A percentile compares a stretch with the other conserved stretches of the same genome.
Conservation (phyloP, 2,329 filamentous ascomycete genomes). For the Sordariomycetes sp. region DNA sequence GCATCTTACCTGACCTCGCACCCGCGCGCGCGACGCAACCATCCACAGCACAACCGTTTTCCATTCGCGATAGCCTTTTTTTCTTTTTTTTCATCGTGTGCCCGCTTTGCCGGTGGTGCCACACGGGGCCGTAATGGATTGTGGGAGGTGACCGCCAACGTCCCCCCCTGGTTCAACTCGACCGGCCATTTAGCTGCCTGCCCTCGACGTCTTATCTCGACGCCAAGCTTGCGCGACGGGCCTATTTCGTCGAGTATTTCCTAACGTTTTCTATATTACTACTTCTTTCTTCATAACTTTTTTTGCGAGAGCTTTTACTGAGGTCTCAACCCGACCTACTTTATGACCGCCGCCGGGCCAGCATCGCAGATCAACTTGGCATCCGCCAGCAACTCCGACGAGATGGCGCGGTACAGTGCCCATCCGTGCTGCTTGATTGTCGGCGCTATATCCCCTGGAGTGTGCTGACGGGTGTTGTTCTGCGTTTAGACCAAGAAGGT, state of each 20-base stretch:
- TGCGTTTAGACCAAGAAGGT: neutral
- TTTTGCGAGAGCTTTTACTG: neutral
- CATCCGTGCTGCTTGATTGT: neutral
- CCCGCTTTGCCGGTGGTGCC: neutral
- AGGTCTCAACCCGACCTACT: neutral
- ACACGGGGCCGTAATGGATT: neutral
- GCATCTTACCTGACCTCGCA: neutral
- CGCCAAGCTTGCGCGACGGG: neutral
- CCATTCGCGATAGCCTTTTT: neutral
- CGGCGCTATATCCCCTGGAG: neutral
- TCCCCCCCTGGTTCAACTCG: neutral
- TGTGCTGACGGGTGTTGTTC: neutral
- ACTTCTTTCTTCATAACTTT: no score
- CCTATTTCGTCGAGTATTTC: neutral
- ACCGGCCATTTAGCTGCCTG: neutral
- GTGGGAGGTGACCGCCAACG: neutral
- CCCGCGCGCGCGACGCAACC: neutral
- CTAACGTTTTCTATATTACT: neutral
- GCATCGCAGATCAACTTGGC: neutral
- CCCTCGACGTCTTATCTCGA: neutral
- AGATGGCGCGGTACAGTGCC: slow-evolving; percentile 8
- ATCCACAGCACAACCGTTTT: neutral
- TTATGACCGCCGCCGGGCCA: neutral
- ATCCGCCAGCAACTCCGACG: slow-evolving; percentile 8
- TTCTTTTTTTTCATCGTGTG: no score